Base-by-base conservation (phyloP, 805 yeast species). In the Lipomyces chichibuensis region DNA sequence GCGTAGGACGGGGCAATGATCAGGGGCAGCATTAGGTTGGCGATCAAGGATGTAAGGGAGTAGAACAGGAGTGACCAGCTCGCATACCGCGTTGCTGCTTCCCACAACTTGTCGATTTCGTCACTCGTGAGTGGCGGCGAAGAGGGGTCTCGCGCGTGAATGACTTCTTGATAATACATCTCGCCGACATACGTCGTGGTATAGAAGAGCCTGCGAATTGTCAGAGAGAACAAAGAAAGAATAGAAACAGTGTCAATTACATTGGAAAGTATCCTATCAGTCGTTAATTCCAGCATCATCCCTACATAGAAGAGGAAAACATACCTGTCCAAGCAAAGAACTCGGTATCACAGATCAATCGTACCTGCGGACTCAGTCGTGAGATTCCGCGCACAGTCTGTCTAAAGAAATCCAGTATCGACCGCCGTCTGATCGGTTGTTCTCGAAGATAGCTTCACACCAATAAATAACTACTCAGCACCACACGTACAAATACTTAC, bases 131-230 rank as follows among this genome's bases (percentile, higher is more conserved):
- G 74, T 1, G 79, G 75, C 2, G 79, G 79, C 2, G 81, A 80
- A 55, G 77, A 80, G 20, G 79, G 74, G 29, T 74, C 74, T 3
- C 85, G 80, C 14, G 72, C 66, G 11, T 69, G 63, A 56, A 74
- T 75, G 39, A 74, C 69, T 65, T 84, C 84, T 55, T 74, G 78
- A 39, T 80, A 77, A 75, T 84, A 86, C 17, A 87, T 76, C 66
- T 85, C 89, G 0, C 88, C 88, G 20, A 87, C 89, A 74, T 86
- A 87, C 0, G 89, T 85, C 2, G 90, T 84, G 2, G 89, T 86
- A 72, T 87, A 87, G 69, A 87, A 87, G 35, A 87, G 74, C 84
- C 87, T 82, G 1, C 88, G 14, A 11, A 49, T 14, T 32, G 51
- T 23, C 32, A 29, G 39, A 35, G 52, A 20, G 6, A 51, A 51